phyloP scores from a whole-genome alignment of 2,329 filamentous ascomycete genomes.

The Grosmannia huntii region DNA sequence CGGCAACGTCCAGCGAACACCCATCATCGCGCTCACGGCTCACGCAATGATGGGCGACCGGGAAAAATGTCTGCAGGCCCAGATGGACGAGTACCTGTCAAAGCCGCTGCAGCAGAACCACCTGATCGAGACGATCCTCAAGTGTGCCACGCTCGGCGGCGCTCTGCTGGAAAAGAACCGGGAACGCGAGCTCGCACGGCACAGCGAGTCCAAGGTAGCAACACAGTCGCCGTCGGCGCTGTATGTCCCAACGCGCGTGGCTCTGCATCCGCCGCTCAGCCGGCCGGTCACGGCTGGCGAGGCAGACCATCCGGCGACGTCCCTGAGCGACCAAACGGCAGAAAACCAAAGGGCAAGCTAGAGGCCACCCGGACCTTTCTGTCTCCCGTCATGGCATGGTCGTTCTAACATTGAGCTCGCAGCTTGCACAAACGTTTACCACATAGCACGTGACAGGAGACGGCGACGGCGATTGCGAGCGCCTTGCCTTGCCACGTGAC shows the following conservation, averaged over 20 bases:
- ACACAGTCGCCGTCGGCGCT: slow-evolving; percentile 7
- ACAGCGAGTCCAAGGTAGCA: slow-evolving; percentile 19
- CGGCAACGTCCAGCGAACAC: slow-evolving; percentile 67
- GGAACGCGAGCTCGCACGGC: slow-evolving; percentile 38
- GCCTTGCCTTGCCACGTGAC: no score
- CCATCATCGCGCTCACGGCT: slow-evolving; percentile 91
- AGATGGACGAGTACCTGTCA: slow-evolving; percentile 98
- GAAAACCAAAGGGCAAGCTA: neutral
- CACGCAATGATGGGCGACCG: slow-evolving; percentile 98
- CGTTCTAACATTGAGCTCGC: neutral
- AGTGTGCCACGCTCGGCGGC: slow-evolving; percentile 85
- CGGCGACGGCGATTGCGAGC: no score
- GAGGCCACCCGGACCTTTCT: neutral
- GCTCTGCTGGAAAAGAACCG: slow-evolving; percentile 67
- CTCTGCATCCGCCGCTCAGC: slow-evolving; percentile 12
- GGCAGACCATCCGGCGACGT: neutral
- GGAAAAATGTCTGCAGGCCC: slow-evolving; percentile 94
- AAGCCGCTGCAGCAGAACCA: slow-evolving; percentile 36
- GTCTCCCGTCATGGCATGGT: neutral
- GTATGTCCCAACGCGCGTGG: slow-evolving; percentile 26
- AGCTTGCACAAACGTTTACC: neutral
- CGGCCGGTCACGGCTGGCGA: neutral
- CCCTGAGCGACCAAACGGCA: neutral
- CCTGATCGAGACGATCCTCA: slow-evolving; percentile 50
- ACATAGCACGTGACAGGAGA: no score